Evolutionary conservation across 2,329 filamentous ascomycete species (phyloP), one percentile per base, ranked within the genome.

Genomic region (Talaromyces sp.): DNA sequence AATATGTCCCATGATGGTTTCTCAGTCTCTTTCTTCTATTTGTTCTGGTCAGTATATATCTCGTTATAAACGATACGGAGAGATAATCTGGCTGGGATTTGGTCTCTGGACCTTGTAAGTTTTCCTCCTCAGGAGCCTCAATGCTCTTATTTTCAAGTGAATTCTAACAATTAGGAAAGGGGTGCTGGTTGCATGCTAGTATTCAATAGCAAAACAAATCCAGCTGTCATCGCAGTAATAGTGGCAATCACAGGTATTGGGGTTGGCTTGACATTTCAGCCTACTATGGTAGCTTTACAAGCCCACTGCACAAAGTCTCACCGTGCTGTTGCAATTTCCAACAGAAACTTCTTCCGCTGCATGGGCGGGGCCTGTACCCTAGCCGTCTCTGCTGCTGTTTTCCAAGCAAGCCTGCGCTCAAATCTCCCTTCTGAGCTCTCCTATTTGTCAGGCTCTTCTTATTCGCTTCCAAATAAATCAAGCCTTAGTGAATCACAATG

Each of bases 331-430:
- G 79, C 86, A 17, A 86, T 86, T 32, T 83, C 82, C 2, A 80
- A 81, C 47, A 77, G 85, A 1, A 87, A 87, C 58, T 87, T 87
- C 63, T 76, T 86, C 54, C 79, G 85, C 8, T 81, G 79, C 42
- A 71, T 83, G 3, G 84, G 85, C 9, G 84, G 83, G 19, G 75
- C 83, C 1, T 75, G 79, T 14, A 84, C 84, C 0, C 75, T 87
- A 0, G 83, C 82, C 0, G 70, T 86, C 8, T 82, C 80, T 0
- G 82, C 82, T 1, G 81, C 82, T 2, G 70, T 85, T 1, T 68
- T 81, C 32, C 71, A 73, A 33, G 68, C 70, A 3, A 66, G 65
- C 2, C 61, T 74, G 16, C 70, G 63, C 52, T 72, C 64, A 32
- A 69, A 73, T n/a, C 64, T 80, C 5, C 75, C 77, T 1, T 41